Percentiles rank a stretch among this genome's conserved stretches.
These are phyloP conservation scores for Neofusicoccum sp. DNA, from an alignment of 2,329 filamentous ascomycete species.

Conservation along the genomic window DNA sequence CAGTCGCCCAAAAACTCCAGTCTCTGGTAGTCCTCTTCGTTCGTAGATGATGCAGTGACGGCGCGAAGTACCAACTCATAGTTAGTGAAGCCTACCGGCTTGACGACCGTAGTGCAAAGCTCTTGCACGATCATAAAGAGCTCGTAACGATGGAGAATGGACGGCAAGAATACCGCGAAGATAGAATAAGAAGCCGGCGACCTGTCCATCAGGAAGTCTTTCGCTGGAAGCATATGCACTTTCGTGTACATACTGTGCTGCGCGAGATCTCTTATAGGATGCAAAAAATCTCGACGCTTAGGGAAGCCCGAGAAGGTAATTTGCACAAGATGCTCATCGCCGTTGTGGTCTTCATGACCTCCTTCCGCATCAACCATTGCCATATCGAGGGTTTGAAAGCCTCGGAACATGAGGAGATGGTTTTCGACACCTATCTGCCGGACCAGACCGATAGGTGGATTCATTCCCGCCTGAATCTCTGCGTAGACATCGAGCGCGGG, in stretches of 20 bases:
- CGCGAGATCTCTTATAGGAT: slow-evolving; percentile 34
- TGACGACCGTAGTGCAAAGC: slow-evolving; percentile 60
- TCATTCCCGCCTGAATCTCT: slow-evolving; percentile 23
- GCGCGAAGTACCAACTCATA: slow-evolving; percentile 65
- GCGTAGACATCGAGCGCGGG: slow-evolving; percentile 21
- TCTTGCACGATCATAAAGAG: slow-evolving; percentile 63
- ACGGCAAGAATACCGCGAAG: slow-evolving; percentile 68
- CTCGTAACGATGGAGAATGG: slow-evolving; percentile 71
- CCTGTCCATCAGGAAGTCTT: slow-evolving; percentile 51
- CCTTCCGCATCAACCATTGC: slow-evolving; percentile 2
- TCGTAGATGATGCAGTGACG: slow-evolving; percentile 66
- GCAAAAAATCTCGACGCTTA: slow-evolving; percentile 63
- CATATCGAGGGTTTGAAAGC: background rate
- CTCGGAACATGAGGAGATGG: background rate
- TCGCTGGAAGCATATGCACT: slow-evolving; percentile 52
- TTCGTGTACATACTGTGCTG: slow-evolving; percentile 41
- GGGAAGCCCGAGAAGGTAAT: slow-evolving; percentile 44
- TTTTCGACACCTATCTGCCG: background rate
- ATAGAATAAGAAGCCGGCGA: slow-evolving; percentile 51
- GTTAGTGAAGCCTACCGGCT: slow-evolving; percentile 55
- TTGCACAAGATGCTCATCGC: background rate
- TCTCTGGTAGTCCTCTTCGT: slow-evolving; percentile 74
- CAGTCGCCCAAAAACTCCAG: slow-evolving; percentile 88
- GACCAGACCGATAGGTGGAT: background rate
- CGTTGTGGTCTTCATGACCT: slow-evolving; percentile 26